A percentile compares a stretch with the other conserved stretches of the same genome.
Conservation (phyloP, 1,139 yeast species). For the Magnusiomyces magnusii region DNA sequence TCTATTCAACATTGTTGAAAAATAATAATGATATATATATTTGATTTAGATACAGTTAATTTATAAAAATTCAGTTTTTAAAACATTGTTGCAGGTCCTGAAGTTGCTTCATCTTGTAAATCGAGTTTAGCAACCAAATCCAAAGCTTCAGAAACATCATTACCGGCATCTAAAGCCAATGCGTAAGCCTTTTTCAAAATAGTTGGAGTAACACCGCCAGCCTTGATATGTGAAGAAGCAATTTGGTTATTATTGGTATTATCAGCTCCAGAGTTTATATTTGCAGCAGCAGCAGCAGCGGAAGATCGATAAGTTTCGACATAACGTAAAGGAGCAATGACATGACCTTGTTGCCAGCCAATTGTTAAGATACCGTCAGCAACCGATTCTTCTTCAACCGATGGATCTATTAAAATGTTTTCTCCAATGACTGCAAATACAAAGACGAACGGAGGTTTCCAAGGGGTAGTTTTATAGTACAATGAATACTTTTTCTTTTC, state of each 20-base stretch:
- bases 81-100: slow-evolving; percentile 17
- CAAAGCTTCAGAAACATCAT: slow-evolving; percentile 28
- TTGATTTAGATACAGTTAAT: no score
- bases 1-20: slow-evolving; percentile 59
- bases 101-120: slow-evolving; percentile 14
- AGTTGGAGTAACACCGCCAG: slow-evolving; percentile 25
- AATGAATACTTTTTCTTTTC: not conserved
- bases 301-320: slow-evolving; percentile 16
- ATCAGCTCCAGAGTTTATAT: slow-evolving; percentile 4
- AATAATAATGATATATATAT: no score
- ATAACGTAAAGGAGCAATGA: slow-evolving; percentile 41
- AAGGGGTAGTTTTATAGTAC: slow-evolving; percentile 20
- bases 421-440: slow-evolving; percentile 68
- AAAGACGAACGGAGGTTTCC: slow-evolving; percentile 68
- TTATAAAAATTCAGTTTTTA: no score
- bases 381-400: slow-evolving; percentile 76
- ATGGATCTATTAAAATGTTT: slow-evolving; percentile 70
- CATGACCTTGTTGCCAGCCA: slow-evolving; percentile 58
- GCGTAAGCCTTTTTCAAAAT: slow-evolving; percentile 30
- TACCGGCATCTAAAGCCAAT: slow-evolving; percentile 30
- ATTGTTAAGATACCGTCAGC: slow-evolving; percentile 73
- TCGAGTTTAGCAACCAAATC: slow-evolving; percentile 19
- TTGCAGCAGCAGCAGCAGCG: slow-evolving; percentile 9
- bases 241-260: not conserved
- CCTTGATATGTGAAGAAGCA: slow-evolving; percentile 6